phyloP scores from a whole-genome alignment of 2,329 filamentous ascomycete genomes.

The Arthroderma sp. region DNA sequence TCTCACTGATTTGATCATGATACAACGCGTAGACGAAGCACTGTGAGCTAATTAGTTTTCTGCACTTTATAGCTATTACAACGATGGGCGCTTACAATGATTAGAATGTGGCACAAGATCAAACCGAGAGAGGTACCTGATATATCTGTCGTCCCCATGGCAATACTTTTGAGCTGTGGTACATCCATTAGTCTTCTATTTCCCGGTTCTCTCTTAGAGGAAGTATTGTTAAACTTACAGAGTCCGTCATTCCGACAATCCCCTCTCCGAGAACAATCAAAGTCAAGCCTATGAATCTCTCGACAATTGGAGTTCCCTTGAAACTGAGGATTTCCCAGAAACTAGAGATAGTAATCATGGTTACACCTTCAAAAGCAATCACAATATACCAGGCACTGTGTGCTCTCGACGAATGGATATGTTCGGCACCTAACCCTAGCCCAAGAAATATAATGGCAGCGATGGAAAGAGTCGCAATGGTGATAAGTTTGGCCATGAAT shows the following conservation, averaged over 20 bases:
- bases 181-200: no score
- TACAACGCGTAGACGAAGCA: conserved; percentile 52
- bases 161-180: conserved; percentile 10
- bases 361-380: conserved; percentile 36
- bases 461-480: not conserved
- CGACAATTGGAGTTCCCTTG: conserved; percentile 46
- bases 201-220: no score
- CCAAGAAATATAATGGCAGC: not conserved
- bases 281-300: conserved; percentile 47
- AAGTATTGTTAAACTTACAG: conserved; percentile 8
- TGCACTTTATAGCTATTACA: no score
- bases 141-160: conserved; percentile 9
- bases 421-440: conserved; percentile 7
- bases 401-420: conserved; percentile 15
- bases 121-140: conserved; percentile 10
- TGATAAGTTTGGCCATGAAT: conserved; percentile 15
- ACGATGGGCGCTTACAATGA: not conserved
- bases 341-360: conserved; percentile 26
- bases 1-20: conserved; percentile 41
- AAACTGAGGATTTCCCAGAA: conserved; percentile 40
- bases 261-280: conserved; percentile 52
- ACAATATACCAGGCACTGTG: conserved; percentile 39
- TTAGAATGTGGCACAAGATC: conserved; percentile 11
- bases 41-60: not conserved
- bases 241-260: conserved; percentile 33